Percentiles rank a stretch among this genome's conserved stretches.
phyloP scores from a whole-genome alignment of 2,329 filamentous ascomycete species.

The Pyrenophora graminea region DNA sequence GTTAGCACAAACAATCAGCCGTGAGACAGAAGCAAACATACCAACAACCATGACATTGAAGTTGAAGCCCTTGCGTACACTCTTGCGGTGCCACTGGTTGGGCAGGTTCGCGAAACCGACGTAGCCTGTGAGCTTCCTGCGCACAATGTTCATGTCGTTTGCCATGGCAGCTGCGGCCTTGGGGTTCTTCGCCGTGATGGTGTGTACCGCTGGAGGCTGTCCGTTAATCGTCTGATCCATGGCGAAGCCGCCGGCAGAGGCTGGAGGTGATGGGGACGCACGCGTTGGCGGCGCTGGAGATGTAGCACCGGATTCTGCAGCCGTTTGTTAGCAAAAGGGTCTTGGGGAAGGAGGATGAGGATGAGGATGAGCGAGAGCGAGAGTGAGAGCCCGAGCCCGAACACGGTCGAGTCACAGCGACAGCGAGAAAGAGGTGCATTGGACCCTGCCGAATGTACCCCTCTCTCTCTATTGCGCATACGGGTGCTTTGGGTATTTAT shows the following conservation, averaged over 20 bases:
- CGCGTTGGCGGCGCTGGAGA: constrained; percentile 50
- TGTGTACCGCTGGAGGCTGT: constrained; percentile 56
- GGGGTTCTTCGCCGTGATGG: constrained; percentile 67
- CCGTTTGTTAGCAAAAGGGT: constrained; percentile 31
- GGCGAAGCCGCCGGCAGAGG: constrained; percentile 57
- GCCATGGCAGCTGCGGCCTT: constrained; percentile 58
- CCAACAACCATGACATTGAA: constrained; percentile 99
- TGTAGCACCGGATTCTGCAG: constrained; percentile 50
- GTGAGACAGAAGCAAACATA: constrained; percentile 58
- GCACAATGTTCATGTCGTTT: constrained; percentile 84
- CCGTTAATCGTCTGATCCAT: constrained; percentile 63
- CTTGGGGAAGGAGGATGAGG: not conserved
- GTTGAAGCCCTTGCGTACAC: constrained; percentile 99
- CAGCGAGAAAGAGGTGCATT: constrained; percentile 20
- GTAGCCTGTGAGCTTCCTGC: constrained; percentile 96
- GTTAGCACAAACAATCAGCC: constrained; percentile 19
- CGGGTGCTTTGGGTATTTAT: constrained; percentile 10
- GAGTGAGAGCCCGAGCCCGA: not conserved
- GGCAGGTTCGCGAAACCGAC: constrained; percentile 98
- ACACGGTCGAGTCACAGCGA: constrained; percentile 7
- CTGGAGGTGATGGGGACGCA: constrained; percentile 53
- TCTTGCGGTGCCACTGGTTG: constrained; percentile 99
- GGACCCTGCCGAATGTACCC: constrained; percentile 11
- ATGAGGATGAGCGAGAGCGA: constrained; percentile 11
- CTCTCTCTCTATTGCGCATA: constrained; percentile 9